Conservation (phyloP, 306 rosid genomes). For the Arachis hypogaea region DNA sequence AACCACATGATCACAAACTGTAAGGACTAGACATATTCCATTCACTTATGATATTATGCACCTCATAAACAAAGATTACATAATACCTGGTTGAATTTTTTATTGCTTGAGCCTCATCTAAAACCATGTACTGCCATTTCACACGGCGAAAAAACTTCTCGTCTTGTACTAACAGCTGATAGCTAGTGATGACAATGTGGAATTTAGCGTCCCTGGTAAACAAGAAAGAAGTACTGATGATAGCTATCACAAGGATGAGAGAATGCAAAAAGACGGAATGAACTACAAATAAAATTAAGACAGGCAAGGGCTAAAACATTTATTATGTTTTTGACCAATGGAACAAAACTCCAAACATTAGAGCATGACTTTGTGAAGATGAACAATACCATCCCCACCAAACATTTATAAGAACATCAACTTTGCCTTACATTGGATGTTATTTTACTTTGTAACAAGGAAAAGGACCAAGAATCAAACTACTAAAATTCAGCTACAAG, state of each 20-base stretch:
- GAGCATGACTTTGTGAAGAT: not conserved
- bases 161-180: constrained; percentile 77
- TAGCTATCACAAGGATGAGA: constrained; percentile 3
- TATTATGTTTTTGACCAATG: not conserved
- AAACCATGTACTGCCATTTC: constrained; percentile 91
- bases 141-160: constrained; percentile 76
- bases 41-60: constrained; percentile 4
- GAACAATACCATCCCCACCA: not conserved
- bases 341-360: not conserved
- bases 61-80: constrained; percentile 20
- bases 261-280: not conserved
- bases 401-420: not conserved
- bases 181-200: constrained; percentile 82
- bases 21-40: not conserved
- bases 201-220: constrained; percentile 76
- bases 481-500: too few species aligned
- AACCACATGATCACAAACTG: constrained; percentile 9
- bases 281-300: constrained; percentile 3
- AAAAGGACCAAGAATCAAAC: too few species aligned
- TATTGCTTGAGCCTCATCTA: constrained; percentile 93
- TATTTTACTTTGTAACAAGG: not conserved
- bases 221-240: constrained; percentile 15
- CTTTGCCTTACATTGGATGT: too few species aligned
- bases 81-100: constrained; percentile 75
- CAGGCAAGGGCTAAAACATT: constrained; percentile 1